Base-by-base conservation (phyloP, 805 yeast species). In the Ogataea trehalophila region DNA sequence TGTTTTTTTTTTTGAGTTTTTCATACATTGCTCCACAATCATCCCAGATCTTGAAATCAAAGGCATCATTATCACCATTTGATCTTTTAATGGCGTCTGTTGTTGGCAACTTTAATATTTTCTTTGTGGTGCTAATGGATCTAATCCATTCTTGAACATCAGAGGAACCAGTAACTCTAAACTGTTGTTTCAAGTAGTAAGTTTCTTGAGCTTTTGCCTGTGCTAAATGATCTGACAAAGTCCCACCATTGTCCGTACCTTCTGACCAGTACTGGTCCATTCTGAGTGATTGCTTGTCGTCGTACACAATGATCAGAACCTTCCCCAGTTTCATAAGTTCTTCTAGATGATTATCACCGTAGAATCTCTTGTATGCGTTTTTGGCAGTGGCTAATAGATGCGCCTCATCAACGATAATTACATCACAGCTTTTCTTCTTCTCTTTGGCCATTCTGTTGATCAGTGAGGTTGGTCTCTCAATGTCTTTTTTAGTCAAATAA, bases 391-490 rank as follows among this genome's bases (percentile, higher is more conserved):
- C 67, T 35, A 73, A 51, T 16, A 73, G 50, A 54, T 73, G 78
- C 2, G 77, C 77, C 54, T 73, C 78, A 59, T 73, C 78, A 17
- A 73, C 64, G 39, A 73, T 65, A 5, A 73, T 58, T 5, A 71
- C 63, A 53, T 73, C 77, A 29, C 69, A 65, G 9, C 53, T 53
- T 9, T 54, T 44, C n/a, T 38, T 33, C 2, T 58, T 54, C n/a
- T 55, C 55, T 47, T 67, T 67, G 4, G 48, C 52, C 22, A 64
- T 54, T 33, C 54, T 62, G 50, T 73, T 73, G 40, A 73, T 68
- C 42, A 72, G 53, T 0, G 76, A 68, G 1, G 78, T 73, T 6
- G 78, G 78, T 50, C 77, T 63, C 47, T 73, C 75, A n/a, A 73
- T 48, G 9, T 72, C 69, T 1, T 65, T 52, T 46, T 66, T 68